A percentile compares a stretch with the other conserved stretches of the same genome.
phyloP scores from a whole-genome alignment of 352 stramenopile species.

The Globisporangium cylindrosporum region DNA sequence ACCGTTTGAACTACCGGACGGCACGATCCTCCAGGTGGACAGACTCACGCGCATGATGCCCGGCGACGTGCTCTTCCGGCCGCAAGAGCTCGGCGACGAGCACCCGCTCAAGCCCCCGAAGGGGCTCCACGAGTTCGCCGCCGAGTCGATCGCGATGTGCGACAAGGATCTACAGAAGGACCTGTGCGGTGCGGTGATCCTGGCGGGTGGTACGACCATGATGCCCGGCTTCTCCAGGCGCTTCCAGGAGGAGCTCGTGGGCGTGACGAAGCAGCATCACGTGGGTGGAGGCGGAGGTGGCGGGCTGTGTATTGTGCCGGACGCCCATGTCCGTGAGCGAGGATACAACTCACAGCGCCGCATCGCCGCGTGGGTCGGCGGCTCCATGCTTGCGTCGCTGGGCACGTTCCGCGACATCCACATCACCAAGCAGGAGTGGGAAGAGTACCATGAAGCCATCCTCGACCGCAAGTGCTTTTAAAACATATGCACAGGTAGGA shows the following conservation, averaged over 20 bases:
- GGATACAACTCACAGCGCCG: conserved; percentile 87
- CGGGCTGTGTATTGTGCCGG: conserved; percentile 71
- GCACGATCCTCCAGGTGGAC: conserved; percentile 85
- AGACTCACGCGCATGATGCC: conserved; percentile 62
- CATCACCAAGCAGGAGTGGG: conserved; percentile 88
- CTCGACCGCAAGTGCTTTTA: conserved; percentile 84
- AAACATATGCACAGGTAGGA: conserved; percentile 1
- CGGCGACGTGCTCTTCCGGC: conserved; percentile 83
- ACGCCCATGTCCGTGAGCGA: conserved; percentile 66
- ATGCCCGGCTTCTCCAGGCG: conserved; percentile 77
- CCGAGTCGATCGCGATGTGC: conserved; percentile 84
- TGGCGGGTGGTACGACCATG: conserved; percentile 86
- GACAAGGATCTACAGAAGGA: conserved; percentile 84
- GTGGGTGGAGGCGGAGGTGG: conserved; percentile 3
- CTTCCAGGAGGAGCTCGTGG: conserved; percentile 66
- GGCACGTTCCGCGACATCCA: conserved; percentile 86
- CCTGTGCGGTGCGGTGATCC: conserved; percentile 68
- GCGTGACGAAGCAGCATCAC: conserved; percentile 19
- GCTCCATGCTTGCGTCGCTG: conserved; percentile 87
- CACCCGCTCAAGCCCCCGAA: conserved; percentile 65
- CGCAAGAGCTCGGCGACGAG: conserved; percentile 91
- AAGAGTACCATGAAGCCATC: conserved; percentile 87
- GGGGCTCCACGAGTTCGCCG: conserved; percentile 82
- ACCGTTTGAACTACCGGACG: conserved; percentile 79
- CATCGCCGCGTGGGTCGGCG: conserved; percentile 87